These are phyloP conservation scores for Phytopythium sindhum DNA, from an alignment of 352 stramenopile species.

Conservation along the genomic window DNA sequence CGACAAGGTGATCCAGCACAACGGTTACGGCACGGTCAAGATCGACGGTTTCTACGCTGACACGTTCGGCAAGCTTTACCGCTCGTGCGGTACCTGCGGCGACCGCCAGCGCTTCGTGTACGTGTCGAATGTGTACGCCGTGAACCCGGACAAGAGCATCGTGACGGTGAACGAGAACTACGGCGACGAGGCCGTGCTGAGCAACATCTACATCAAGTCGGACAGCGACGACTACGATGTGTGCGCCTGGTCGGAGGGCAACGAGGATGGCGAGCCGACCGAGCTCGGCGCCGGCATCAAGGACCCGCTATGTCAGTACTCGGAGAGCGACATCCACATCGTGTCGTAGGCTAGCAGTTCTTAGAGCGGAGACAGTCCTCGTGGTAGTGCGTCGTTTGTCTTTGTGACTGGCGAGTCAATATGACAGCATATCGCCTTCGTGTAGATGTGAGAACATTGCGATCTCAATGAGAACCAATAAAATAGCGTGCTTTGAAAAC, in stretches of 20 bases:
- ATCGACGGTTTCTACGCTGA: constrained; percentile 45
- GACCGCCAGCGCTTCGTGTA: constrained; percentile 33
- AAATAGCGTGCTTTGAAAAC: no score
- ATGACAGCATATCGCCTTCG: no score
- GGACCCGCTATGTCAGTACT: constrained; percentile 26
- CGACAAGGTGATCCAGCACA: constrained; percentile 54
- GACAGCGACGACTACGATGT: constrained; percentile 18
- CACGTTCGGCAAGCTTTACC: constrained; percentile 41
- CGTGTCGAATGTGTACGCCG: constrained; percentile 39
- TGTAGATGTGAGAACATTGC: no score
- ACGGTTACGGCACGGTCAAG: constrained; percentile 33
- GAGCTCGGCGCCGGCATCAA: constrained; percentile 29
- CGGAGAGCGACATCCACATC: constrained; percentile 27
- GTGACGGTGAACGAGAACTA: constrained; percentile 46
- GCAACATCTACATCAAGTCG: constrained; percentile 36
- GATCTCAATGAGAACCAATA: no score
- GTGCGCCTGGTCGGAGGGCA: constrained; percentile 28
- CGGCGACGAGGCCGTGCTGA: constrained; percentile 30
- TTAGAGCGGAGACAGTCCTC: no score
- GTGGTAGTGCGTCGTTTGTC: no score
- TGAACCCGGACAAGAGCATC: constrained; percentile 32
- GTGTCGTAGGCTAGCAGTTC: not conserved
- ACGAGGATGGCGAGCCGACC: constrained; percentile 21
- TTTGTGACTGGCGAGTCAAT: no score
- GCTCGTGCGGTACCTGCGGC: constrained; percentile 34